phyloP scores from a whole-genome alignment of 148 eudicot species.

The Nepenthes mirabilis region DNA sequence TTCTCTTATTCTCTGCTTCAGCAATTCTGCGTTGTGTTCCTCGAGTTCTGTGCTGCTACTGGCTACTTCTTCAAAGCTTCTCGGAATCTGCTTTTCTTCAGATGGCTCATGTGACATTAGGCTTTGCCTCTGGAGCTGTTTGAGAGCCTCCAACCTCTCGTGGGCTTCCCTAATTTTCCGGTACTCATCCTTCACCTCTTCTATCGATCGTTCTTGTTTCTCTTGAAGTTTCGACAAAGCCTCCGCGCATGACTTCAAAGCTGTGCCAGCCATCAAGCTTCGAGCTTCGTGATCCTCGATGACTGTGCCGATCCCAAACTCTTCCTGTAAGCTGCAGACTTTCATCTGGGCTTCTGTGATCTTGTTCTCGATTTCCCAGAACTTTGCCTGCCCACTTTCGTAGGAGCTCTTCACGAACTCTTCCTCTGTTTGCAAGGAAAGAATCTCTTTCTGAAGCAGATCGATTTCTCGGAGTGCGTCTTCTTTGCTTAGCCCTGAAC shows the following conservation, averaged over 20 bases:
- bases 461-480: slow-evolving; percentile 52
- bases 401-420: slow-evolving; percentile 61
- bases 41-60: slow-evolving; percentile 14
- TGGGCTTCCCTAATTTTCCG: slow-evolving; percentile 33
- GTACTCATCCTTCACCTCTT: slow-evolving; percentile 42
- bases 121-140: slow-evolving; percentile 9
- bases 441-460: slow-evolving; percentile 45
- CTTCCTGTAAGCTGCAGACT: slow-evolving; percentile 52
- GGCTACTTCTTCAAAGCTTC: slow-evolving; percentile 16
- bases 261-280: slow-evolving; percentile 45
- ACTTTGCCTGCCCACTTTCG: slow-evolving; percentile 42
- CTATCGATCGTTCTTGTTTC: slow-evolving; percentile 25
- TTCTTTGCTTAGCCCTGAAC: slow-evolving; percentile 43
- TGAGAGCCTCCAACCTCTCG: slow-evolving; percentile 34
- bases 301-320: slow-evolving; percentile 47
- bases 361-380: slow-evolving; percentile 49
- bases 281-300: slow-evolving; percentile 75
- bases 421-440: slow-evolving; percentile 60
- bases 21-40: slow-evolving; percentile 13
- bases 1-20: slow-evolving; percentile 30
- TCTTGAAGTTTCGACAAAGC: slow-evolving; percentile 39
- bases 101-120: neutral
- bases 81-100: slow-evolving; percentile 4
- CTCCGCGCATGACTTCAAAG: slow-evolving; percentile 52
- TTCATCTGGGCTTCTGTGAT: slow-evolving; percentile 45